A percentile compares a stretch with the other conserved stretches of the same genome.
These are phyloP conservation scores for Debaryomyces hansenii DNA, from an alignment of 805 yeast species.

Conservation along the genomic window DNA sequence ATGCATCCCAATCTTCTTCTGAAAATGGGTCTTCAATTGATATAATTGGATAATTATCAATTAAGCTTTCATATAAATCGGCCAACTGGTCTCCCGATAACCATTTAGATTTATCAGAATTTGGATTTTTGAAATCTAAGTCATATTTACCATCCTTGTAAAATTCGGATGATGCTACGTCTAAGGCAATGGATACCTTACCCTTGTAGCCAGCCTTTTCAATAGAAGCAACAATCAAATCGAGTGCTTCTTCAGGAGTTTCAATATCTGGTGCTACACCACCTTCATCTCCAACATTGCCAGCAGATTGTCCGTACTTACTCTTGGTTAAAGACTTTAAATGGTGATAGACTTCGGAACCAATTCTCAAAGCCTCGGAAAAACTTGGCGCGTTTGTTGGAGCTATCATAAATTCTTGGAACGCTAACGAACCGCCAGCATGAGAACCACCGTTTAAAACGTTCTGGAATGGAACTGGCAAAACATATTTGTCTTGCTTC, in stretches of 20 bases:
- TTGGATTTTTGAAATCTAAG: constrained; percentile 97
- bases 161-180: constrained; percentile 97
- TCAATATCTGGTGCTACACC: constrained; percentile 99
- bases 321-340: constrained; percentile 90
- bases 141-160: constrained; percentile 96
- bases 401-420: constrained; percentile 99
- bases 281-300: constrained; percentile 99
- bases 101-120: constrained; percentile 89
- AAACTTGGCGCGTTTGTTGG: constrained; percentile 89
- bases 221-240: constrained; percentile 87
- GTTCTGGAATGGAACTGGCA: constrained; percentile 99
- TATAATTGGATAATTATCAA: constrained; percentile 93
- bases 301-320: constrained; percentile 96
- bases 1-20: constrained; percentile 99
- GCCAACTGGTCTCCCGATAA: constrained; percentile 86
- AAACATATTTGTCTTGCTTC: constrained; percentile 79
- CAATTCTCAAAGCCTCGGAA: constrained; percentile 95
- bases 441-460: constrained; percentile 99
- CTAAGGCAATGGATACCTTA: constrained; percentile 87
- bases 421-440: constrained; percentile 99
- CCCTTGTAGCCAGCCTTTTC: constrained; percentile 95
- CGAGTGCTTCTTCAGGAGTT: constrained; percentile 95
- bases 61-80: constrained; percentile 73
- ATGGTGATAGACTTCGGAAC: constrained; percentile 97
- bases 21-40: constrained; percentile 99